Evolutionary conservation across 352 stramenopile species (phyloP), one percentile per base, ranked within the genome.

Genomic region (Globisporangium viniferum): DNA sequence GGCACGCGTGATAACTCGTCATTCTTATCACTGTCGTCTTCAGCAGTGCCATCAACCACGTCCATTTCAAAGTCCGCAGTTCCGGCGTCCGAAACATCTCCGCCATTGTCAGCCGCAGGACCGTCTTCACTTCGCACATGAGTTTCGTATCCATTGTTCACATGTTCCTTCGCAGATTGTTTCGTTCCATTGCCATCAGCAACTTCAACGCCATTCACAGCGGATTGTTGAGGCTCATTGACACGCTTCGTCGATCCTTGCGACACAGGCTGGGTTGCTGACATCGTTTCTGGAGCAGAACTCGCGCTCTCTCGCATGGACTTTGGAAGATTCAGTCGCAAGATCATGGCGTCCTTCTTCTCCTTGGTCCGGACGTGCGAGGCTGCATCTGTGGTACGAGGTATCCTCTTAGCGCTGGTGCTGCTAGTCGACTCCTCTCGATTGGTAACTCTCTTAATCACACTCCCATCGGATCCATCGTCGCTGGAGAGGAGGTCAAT

Each of bases 51-150:
- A 27, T 74, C 74, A 41, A 58, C 64, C 10, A 53, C 22, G 44
- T 76, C 71, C 48, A 76, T 68, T 24, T 82, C 73, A 36, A 83
- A 27, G 31, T 81, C 72, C 59, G 79, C 69, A 35, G 74, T 80
- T 64, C 73, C 76, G 63, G 73, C 64, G 35, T 80, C 79, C 36
- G 73, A 84, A 24, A 76, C 41, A 69, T 84, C 77, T 12, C 41
- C 64, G 22, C 69, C 66, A 29, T 77, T 63, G 18, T 64, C 41
- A 68, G 18, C 48, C 68, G n/a, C 18, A 29, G 24, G n/a, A 39
- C 27, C 31, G 49, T 57, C 20, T 70, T 49, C 7, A 53, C 41
- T 67, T 51, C 12, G 58, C 41, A 27, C 46, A 59, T 48, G 46
- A 20, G 20, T 59, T 56, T 58, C 12, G 18, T 35, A 12, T n/a